Evolutionary conservation across 768 basidiomycete species (phyloP).

Genomic region (Boletus tomentosulus): DNA sequence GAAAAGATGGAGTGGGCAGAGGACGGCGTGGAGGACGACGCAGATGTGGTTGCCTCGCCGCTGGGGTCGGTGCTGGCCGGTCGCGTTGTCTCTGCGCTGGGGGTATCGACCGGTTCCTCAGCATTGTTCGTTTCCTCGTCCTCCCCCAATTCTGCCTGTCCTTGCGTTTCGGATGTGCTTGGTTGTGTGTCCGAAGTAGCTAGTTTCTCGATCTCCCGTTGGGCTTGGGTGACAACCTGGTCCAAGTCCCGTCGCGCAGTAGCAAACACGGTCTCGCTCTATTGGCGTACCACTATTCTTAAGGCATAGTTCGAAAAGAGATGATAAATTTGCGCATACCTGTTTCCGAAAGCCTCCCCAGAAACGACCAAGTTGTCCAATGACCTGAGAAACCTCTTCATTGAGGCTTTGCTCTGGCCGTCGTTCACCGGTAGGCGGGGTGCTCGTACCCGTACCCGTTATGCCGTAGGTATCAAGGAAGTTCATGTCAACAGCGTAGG

Average conservation of each 20-base stretch:
- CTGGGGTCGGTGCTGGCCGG: slow-evolving; percentile 17
- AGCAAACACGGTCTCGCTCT: slow-evolving; percentile 71
- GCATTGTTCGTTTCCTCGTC: slow-evolving; percentile 23
- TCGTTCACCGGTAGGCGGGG: slow-evolving; percentile 40
- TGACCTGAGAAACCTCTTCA: slow-evolving; percentile 85
- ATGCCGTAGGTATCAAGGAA: slow-evolving; percentile 71
- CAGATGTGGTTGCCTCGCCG: slow-evolving; percentile 12
- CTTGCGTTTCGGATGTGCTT: neutral
- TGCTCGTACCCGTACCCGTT: slow-evolving; percentile 37
- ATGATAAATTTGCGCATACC: slow-evolving; percentile 41
- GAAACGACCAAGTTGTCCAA: slow-evolving; percentile 80
- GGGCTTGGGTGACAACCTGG: slow-evolving; percentile 73
- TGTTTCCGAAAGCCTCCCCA: slow-evolving; percentile 93
- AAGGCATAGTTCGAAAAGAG: neutral
- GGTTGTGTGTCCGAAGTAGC: slow-evolving; percentile 34
- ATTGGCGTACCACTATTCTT: slow-evolving; percentile 3
- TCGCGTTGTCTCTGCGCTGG: slow-evolving; percentile 20
- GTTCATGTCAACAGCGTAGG: slow-evolving; percentile 47
- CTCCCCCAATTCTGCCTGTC: slow-evolving; percentile 7
- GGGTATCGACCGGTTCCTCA: slow-evolving; percentile 25
- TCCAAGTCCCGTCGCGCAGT: slow-evolving; percentile 69
- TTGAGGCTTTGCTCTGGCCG: slow-evolving; percentile 59
- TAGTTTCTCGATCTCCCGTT: slow-evolving; percentile 67
- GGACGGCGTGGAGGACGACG: slow-evolving; percentile 15
- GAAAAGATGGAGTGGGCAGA: slow-evolving; percentile 51